phyloP scores from a whole-genome alignment of 2,329 filamentous ascomycete genomes.

The Xylariales sp. region DNA sequence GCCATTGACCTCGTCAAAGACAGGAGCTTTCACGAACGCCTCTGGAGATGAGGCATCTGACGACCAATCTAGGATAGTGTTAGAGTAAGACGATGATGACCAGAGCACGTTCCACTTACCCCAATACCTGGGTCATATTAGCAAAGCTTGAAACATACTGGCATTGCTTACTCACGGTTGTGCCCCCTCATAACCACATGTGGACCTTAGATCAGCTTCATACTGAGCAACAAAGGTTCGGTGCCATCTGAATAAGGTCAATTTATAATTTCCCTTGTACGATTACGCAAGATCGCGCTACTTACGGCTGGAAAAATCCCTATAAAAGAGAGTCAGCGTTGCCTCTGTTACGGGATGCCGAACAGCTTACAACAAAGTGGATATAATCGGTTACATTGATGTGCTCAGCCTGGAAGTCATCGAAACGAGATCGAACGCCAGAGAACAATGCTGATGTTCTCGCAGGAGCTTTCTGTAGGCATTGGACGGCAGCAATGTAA shows the following conservation, averaged over 20 bases:
- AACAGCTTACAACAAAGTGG: constrained; percentile 24
- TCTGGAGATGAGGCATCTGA: constrained; percentile 17
- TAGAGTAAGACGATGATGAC: neutral
- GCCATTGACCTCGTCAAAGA: constrained; percentile 22
- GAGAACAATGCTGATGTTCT: constrained; percentile 23
- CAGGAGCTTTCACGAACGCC: constrained; percentile 17
- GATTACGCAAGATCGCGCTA: neutral
- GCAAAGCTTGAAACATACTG: neutral
- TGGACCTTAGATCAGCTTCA: constrained; percentile 11
- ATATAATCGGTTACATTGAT: constrained; percentile 32
- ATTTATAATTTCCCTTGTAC: neutral
- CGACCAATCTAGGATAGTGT: constrained; percentile 18
- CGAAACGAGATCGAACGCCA: constrained; percentile 36
- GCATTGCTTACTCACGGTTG: constrained; percentile 12
- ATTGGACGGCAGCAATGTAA: constrained; percentile 36
- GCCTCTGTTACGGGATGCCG: too few species aligned
- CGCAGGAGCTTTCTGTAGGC: constrained; percentile 29
- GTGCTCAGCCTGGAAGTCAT: constrained; percentile 39
- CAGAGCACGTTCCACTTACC: neutral
- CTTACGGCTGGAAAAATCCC: constrained; percentile 7
- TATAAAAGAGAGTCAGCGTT: too few species aligned
- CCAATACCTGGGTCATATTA: constrained; percentile 8
- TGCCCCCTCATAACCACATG: constrained; percentile 11
- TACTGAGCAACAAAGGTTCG: constrained; percentile 14
- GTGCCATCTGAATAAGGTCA: constrained; percentile 11